These are phyloP conservation scores for Monosporozyma unispora DNA, from an alignment of 805 yeast genomes.

Conservation along the genomic window DNA sequence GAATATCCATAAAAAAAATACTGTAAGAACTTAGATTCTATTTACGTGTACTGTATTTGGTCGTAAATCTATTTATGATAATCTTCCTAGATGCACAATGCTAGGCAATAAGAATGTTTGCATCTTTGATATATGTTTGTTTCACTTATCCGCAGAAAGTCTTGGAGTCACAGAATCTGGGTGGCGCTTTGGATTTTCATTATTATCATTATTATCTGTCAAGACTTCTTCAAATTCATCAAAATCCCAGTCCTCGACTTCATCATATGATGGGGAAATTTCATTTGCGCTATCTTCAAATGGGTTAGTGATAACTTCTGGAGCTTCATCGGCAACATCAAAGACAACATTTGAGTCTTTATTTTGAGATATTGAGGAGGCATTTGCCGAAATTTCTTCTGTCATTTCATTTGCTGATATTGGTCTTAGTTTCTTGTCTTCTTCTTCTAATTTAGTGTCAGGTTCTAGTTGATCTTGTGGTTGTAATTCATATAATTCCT, in stretches of 20 bases:
- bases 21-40: neutral
- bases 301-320: constrained; percentile 1
- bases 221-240: neutral
- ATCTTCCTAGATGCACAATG: neutral
- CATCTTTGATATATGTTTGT: neutral
- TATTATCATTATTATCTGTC: neutral
- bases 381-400: neutral
- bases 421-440: neutral
- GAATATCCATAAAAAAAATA: neutral
- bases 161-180: neutral
- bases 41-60: too few species aligned
- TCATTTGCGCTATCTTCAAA: neutral
- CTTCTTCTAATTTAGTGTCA: neutral
- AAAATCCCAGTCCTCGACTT: constrained; percentile 1
- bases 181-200: neutral
- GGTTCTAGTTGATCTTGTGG: neutral
- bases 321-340: constrained; percentile 1
- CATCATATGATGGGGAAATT: neutral
- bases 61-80: too few species aligned
- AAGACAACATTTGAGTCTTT: neutral
- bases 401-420: neutral
- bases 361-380: neutral
- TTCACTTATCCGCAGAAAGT: neutral
- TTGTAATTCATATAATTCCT: neutral
- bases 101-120: neutral